These are phyloP conservation scores for Microsporum ferrugineum DNA, from an alignment of 2,329 filamentous ascomycete species.

Conservation along the genomic window DNA sequence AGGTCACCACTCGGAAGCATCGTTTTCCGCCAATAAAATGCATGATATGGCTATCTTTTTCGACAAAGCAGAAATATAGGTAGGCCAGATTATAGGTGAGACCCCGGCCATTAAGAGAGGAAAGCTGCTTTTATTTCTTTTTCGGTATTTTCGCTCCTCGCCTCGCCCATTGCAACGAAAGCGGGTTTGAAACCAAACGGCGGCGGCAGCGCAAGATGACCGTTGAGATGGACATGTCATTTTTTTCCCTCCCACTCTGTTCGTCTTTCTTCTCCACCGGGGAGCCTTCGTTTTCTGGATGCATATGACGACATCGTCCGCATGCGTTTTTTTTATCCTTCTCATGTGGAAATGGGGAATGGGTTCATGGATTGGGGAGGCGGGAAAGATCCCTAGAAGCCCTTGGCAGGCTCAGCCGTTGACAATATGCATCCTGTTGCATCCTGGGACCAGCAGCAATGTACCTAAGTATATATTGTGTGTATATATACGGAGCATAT, in stretches of 20 bases:
- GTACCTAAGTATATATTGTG: background rate
- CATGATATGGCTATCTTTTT: background rate
- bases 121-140: background rate
- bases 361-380: constrained; percentile 4
- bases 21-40: background rate
- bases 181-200: background rate
- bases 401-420: constrained; percentile 2
- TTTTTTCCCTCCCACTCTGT: background rate
- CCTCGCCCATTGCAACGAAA: background rate
- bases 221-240: constrained; percentile 2
- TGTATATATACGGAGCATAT: too few species aligned
- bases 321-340: background rate
- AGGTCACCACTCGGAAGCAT: background rate
- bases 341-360: background rate
- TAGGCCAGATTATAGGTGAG: background rate
- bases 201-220: constrained; percentile 2
- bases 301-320: background rate
- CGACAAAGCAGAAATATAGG: background rate
- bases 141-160: background rate
- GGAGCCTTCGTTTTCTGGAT: background rate
- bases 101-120: background rate
- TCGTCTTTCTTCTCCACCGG: background rate
- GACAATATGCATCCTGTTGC: background rate
- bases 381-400: constrained; percentile 3
- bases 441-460: background rate